Conservation (phyloP, 2,329 filamentous ascomycete genomes). For the Aspergillus transmontanensis region DNA sequence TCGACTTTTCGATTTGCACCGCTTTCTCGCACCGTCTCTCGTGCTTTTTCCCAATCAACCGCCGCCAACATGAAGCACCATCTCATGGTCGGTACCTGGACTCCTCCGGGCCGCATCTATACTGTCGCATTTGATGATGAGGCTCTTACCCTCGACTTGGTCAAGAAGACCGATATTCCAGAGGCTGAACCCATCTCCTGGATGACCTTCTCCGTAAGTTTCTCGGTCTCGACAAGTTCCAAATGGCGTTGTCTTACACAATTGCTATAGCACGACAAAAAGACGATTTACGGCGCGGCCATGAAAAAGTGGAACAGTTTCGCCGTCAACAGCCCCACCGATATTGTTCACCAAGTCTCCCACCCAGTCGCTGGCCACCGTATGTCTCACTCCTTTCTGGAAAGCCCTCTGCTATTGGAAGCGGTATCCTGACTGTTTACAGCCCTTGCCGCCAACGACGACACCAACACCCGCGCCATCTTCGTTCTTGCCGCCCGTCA, state of each 20-base stretch:
- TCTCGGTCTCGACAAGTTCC: not conserved
- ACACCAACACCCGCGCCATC: constrained; percentile 84
- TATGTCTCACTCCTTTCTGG: constrained; percentile 45
- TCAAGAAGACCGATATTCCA: constrained; percentile 81
- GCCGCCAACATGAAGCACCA: constrained; percentile 73
- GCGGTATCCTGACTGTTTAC: constrained; percentile 12
- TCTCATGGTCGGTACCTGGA: constrained; percentile 92
- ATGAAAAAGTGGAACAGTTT: constrained; percentile 95
- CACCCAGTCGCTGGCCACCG: constrained; percentile 76
- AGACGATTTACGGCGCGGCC: constrained; percentile 83
- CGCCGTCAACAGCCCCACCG: constrained; percentile 71
- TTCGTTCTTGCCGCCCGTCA: constrained; percentile 80
- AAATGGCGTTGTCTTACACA: constrained; percentile 2
- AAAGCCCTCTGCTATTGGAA: not conserved
- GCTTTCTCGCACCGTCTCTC: not conserved
- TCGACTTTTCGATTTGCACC: not conserved
- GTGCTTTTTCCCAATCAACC: constrained; percentile 8
- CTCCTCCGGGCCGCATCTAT: constrained; percentile 84
- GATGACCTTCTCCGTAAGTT: constrained; percentile 83
- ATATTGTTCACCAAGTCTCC: constrained; percentile 74
- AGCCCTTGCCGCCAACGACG: constrained; percentile 68
- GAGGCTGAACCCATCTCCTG: constrained; percentile 86
- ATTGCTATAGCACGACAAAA: constrained; percentile 67
- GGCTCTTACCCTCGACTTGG: constrained; percentile 69
- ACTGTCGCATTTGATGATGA: constrained; percentile 87